Conservation (phyloP, 2,329 filamentous ascomycete genomes). For the Aspergillus sp. region DNA sequence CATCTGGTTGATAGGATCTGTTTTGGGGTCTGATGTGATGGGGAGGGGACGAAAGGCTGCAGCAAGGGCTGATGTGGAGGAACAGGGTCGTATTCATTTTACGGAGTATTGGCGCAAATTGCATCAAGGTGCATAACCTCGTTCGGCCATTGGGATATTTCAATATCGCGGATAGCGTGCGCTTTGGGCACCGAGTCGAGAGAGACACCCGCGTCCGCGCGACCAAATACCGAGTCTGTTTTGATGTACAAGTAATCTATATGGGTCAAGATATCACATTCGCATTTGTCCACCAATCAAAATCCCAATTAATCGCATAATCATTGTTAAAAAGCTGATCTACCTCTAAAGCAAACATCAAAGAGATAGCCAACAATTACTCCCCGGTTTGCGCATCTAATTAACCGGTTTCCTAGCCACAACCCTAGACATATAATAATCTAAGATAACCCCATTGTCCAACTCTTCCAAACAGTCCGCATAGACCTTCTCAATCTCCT, state of each 20-base stretch:
- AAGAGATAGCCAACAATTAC: no score
- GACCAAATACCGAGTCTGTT: neutral
- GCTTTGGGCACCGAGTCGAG: neutral
- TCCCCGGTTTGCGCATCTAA: neutral
- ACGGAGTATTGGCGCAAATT: conserved; percentile 3
- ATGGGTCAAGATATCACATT: neutral
- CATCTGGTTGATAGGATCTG: neutral
- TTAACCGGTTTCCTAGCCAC: neutral
- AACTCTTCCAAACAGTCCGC: neutral
- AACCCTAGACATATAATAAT: conserved; percentile 3
- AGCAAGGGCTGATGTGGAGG: neutral
- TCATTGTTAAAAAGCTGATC: neutral
- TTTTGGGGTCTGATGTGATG: neutral
- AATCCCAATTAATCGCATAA: neutral
- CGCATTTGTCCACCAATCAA: neutral
- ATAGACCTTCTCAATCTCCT: neutral
- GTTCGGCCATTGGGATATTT: neutral
- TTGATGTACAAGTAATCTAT: neutral
- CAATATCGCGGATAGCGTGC: neutral
- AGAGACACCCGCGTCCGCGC: no score
- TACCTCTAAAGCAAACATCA: neutral
- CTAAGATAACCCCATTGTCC: neutral
- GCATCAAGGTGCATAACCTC: neutral
- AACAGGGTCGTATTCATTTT: neutral
- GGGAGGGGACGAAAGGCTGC: neutral